A percentile compares a stretch with the other conserved stretches of the same genome.
These are phyloP conservation scores for Acanthamoeba polyphaga DNA, from an alignment of 208 protist species.

Conservation along the genomic window DNA sequence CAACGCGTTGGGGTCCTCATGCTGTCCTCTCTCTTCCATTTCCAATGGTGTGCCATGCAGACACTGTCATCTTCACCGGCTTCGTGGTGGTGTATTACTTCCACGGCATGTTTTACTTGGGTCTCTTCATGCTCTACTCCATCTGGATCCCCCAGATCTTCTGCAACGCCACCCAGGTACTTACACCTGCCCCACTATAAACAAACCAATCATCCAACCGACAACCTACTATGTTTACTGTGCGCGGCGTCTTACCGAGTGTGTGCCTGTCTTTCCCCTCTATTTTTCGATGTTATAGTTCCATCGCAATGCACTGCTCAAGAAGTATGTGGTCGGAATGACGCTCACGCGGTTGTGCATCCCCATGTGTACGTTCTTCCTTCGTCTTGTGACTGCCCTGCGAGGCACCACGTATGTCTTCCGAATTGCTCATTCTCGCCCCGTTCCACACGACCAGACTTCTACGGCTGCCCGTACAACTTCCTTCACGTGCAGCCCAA, in stretches of 20 bases:
- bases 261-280: not conserved
- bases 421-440: not conserved
- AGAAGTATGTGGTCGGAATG: slow-evolving; percentile 85
- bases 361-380: slow-evolving; percentile 81
- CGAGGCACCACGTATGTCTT: not conserved
- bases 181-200: not conserved
- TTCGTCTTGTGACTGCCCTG: not conserved
- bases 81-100: slow-evolving; percentile 86
- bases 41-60: not conserved
- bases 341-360: slow-evolving; percentile 80
- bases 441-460: slow-evolving; percentile 59
- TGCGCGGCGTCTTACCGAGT: not conserved
- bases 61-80: slow-evolving; percentile 82
- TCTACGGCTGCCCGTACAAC: slow-evolving; percentile 86
- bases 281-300: not conserved
- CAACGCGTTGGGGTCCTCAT: not conserved
- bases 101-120: slow-evolving; percentile 79
- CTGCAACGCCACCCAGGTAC: slow-evolving; percentile 76
- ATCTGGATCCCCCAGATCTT: slow-evolving; percentile 89
- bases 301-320: slow-evolving; percentile 66
- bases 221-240: not conserved
- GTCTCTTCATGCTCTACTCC: slow-evolving; percentile 88
- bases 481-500: slow-evolving; percentile 81
- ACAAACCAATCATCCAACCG: too few relatives aligned
- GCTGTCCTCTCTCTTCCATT: not conserved